These are phyloP conservation scores for Vigna nakashimae DNA, from an alignment of 306 rosid genomes.

Conservation along the genomic window DNA sequence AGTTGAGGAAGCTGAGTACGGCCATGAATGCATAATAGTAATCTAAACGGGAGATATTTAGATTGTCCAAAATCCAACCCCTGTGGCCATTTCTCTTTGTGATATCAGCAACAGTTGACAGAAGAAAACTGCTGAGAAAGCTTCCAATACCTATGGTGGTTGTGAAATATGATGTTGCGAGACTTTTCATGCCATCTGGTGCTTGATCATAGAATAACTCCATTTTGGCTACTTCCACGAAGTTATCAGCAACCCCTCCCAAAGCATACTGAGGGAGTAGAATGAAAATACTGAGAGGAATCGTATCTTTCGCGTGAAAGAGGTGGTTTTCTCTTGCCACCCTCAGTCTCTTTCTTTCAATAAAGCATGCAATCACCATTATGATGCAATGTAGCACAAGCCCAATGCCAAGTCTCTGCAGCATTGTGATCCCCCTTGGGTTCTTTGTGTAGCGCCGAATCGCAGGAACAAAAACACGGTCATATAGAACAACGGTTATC, in stretches of 20 bases:
- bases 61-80: conserved; percentile 82
- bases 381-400: conserved; percentile 57
- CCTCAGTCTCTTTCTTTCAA: conserved; percentile 63
- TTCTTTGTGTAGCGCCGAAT: conserved; percentile 64
- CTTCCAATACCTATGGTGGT: conserved; percentile 70
- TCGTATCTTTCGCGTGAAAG: conserved; percentile 40
- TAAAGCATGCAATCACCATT: conserved; percentile 59
- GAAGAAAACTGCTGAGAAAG: conserved; percentile 67
- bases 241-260: conserved; percentile 71
- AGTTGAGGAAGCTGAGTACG: conserved; percentile 60
- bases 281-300: conserved; percentile 76
- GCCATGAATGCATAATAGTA: conserved; percentile 75
- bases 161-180: conserved; percentile 75
- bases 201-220: conserved; percentile 93
- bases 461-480: conserved; percentile 60
- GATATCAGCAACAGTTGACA: conserved; percentile 60
- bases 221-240: conserved; percentile 72
- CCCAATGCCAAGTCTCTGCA: conserved; percentile 79
- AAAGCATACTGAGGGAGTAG: conserved; percentile 82
- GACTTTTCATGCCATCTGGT: conserved; percentile 79
- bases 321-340: conserved; percentile 54
- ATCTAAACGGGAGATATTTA: conserved; percentile 70
- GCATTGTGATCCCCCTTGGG: conserved; percentile 87
- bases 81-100: conserved; percentile 55
- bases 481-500: conserved; percentile 63